These are phyloP conservation scores for Quercus phellos DNA, from an alignment of 331 rosid species.

Conservation along the genomic window DNA sequence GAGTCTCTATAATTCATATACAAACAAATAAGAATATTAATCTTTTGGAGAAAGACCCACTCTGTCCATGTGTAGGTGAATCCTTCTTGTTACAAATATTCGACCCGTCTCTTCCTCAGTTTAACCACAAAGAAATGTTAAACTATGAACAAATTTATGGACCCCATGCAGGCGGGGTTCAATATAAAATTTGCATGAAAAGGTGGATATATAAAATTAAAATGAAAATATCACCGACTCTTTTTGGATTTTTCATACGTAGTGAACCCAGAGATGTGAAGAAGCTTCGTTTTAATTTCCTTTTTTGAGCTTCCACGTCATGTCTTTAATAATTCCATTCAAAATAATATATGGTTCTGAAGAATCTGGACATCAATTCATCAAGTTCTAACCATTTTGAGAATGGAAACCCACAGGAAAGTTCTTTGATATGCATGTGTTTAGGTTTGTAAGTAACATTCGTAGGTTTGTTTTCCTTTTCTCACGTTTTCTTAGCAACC, in stretches of 20 bases:
- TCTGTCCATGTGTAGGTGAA: slow-evolving; percentile 2
- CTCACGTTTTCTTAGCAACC: too few relatives aligned
- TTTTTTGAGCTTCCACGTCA: not conserved
- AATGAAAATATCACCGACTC: not conserved
- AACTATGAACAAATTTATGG: not conserved
- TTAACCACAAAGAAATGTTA: not conserved
- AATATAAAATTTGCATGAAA: not conserved
- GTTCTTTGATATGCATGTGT: not conserved
- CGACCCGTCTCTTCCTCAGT: not conserved
- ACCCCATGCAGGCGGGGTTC: not conserved
- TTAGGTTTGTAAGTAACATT: not conserved
- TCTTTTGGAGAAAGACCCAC: not conserved
- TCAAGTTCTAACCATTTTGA: too few relatives aligned
- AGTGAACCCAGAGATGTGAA: not conserved
- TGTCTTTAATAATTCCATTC: not conserved
- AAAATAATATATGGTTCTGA: not conserved
- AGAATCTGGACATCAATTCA: too few relatives aligned
- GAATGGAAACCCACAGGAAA: not conserved
- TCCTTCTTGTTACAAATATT: slow-evolving; percentile 1
- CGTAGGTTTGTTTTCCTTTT: not conserved
- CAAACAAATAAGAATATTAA: not conserved
- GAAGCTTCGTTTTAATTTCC: not conserved
- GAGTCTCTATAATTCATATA: not conserved
- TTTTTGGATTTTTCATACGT: not conserved
- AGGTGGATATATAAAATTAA: too few relatives aligned